A percentile compares a stretch with the other conserved stretches of the same genome.
phyloP scores from a whole-genome alignment of 306 rosid genomes.

The Vicia villosa region DNA sequence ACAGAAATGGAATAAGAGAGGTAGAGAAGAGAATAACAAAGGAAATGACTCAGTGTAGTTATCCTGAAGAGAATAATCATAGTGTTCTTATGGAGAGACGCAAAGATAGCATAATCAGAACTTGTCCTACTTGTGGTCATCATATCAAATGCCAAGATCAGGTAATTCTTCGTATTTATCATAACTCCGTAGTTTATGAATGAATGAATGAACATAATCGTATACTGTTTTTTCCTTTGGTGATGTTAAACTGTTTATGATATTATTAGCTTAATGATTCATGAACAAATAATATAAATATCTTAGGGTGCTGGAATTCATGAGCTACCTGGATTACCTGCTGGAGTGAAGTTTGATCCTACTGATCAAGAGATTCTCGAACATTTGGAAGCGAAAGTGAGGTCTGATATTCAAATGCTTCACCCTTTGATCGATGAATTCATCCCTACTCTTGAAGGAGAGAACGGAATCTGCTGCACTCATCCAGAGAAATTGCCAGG shows the following conservation, averaged over 20 bases:
- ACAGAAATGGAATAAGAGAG: conserved; percentile 48
- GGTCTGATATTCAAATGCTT: conserved; percentile 60
- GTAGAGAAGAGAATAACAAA: conserved; percentile 39
- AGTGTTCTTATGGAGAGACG: conserved; percentile 45
- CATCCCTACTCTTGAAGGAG: conserved; percentile 75
- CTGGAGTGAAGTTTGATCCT: conserved; percentile 89
- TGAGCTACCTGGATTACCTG: conserved; percentile 75
- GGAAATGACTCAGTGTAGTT: conserved; percentile 72
- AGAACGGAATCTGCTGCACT: conserved; percentile 81
- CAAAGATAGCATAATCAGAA: conserved; percentile 52
- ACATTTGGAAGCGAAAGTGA: conserved; percentile 74
- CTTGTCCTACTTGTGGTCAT: conserved; percentile 83
- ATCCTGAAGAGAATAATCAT: conserved; percentile 43
- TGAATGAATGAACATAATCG: neutral
- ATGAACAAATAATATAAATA: neutral
- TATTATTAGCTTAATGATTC: conserved; percentile 1
- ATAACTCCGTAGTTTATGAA: neutral
- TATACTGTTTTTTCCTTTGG: neutral
- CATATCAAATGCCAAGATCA: conserved; percentile 65
- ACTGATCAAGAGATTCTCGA: conserved; percentile 79
- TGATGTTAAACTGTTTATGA: neutral
- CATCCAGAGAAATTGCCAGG: conserved; percentile 87
- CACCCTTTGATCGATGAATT: conserved; percentile 78
- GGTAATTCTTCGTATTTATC: conserved; percentile 49
- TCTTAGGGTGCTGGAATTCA: conserved; percentile 58